Base-by-base conservation (phyloP, 257 asterid species). In the Primulina huaijiensis region DNA sequence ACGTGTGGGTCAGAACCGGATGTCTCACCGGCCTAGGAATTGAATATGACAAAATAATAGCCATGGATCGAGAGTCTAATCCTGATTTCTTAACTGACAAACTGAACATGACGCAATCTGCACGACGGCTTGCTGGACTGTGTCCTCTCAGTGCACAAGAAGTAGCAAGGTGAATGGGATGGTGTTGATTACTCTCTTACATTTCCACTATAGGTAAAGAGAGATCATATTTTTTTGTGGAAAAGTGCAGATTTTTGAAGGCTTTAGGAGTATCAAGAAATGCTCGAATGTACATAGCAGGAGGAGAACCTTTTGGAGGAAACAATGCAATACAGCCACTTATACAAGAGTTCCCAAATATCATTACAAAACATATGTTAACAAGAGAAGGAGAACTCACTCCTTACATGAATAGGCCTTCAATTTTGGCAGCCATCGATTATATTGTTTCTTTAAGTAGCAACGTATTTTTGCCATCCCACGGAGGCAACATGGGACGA, bases 241-340 rank as follows among this genome's bases (percentile, higher is more conserved):
- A 6, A 31, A 29, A 30, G 7, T 71, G 68, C 71, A 86, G 89
- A 50, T 76, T 86, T 61, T 66, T 84, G 55, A 86, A 77, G 82
- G 88, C 72, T 27, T 67, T 86, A 69, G 89, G 89, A 27, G 92
- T 85, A 0, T 74, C 86, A 5, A 77, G 67, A 2, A 62, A 61
- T 16, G 79, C 85, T 46, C 82, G 69, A 23, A 25, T 86, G 9
- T 86, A 82, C 29, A 60, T 84, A 63, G 92, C 92, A 0, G 92
- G 92, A 69, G 92, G 89, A 10, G 88, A 86, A 14, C 85, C 92
- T 0, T 86, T 86, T 37, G 94, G 94, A n/a, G 89, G 88, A 7
- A 69, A 35, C 8, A 66, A 3, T 0, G 89, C 90, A 0, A 0
- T 85, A 79, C 82, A 83, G 78, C 85, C 83, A 30, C 77, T 85